Evolutionary conservation across 805 yeast species (phyloP), one percentile per base, ranked within the genome.

Genomic region (Suhomyces kilbournensis): DNA sequence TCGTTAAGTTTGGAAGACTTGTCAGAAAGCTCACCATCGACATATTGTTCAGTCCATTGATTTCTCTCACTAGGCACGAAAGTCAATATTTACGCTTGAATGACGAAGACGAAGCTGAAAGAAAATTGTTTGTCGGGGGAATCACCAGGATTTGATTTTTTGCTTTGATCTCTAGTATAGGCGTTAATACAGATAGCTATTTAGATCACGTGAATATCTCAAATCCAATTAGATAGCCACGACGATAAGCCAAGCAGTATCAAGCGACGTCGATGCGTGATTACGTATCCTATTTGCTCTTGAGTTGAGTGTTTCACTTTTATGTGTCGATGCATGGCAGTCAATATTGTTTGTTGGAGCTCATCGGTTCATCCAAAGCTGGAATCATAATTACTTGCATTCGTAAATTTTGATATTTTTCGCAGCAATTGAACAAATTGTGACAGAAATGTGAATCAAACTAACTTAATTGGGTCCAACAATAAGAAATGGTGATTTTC

Each of bases 91-190:
- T 68, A 25, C 50, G 55, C 48, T 46, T 60, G 39, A 51, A 54
- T 2, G 51, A 52, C 32, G 69, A 67, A 48, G 66, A 63, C 28
- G 71, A 62, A 48, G 35, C 54, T 15, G 56, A 56, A 25, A 59
- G 60, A 47, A 65, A 66, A 52, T 4, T 69, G 23, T 62, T 63
- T 46, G 53, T 68, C 39, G 72, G 73, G 14, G 60, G 68, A 19
- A 57, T 64, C 10, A 57, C 64, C 30, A 56, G 69, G 44, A 67
- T 68, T 34, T 52, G 47, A 47, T 32, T 32, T 32, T n/a, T n/a
- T n/a, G 17, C 7, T 28, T 28, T 28, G 3, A 12, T 28, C n/a
- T 28, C 7, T 12, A 12, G 17, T 25, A 20, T 23, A 32, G 17
- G 35, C 35, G 35, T 32, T n/a, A 32, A 32, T n/a, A 14, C 35